A percentile compares a stretch with the other conserved stretches of the same genome.
These are phyloP conservation scores for Apiotrichum gracile DNA, from an alignment of 1,284 basidiomycete species.

Conservation along the genomic window DNA sequence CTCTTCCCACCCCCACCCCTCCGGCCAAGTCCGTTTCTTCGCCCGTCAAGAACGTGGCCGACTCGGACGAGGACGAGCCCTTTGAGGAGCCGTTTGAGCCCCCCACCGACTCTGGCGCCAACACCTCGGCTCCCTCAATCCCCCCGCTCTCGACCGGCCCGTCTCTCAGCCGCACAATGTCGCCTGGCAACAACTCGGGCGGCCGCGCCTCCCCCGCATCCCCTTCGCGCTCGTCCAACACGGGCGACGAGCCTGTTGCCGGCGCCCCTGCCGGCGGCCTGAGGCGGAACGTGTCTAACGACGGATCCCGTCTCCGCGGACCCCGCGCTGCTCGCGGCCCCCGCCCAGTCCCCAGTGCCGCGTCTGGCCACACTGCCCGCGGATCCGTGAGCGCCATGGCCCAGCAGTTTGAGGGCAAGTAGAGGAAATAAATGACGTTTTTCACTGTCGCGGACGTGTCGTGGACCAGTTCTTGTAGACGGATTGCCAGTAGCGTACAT, in stretches of 20 bases:
- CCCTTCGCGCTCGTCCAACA: slow-evolving; percentile 5
- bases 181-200: not conserved
- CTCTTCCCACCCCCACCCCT: not conserved
- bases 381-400: slow-evolving; percentile 27
- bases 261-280: slow-evolving; percentile 32
- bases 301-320: slow-evolving; percentile 45
- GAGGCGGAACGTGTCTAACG: slow-evolving; percentile 50
- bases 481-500: too few species aligned
- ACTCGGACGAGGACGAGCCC: slow-evolving; percentile 4
- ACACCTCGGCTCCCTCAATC: not conserved
- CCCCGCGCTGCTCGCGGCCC: slow-evolving; percentile 28
- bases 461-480: too few species aligned
- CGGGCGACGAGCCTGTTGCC: slow-evolving; percentile 23
- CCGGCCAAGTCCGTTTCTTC: too few species aligned
- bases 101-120: not conserved
- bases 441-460: too few species aligned
- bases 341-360: too few species aligned
- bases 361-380: slow-evolving; percentile 16
- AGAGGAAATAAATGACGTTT: too few species aligned
- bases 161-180: slow-evolving; percentile 20
- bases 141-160: not conserved
- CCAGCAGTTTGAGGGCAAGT: slow-evolving; percentile 30
- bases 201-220: slow-evolving; percentile 11
- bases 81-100: not conserved
- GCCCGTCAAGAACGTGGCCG: not conserved